Conservation (phyloP, 805 yeast genomes). For the Starmerella roubikii region DNA sequence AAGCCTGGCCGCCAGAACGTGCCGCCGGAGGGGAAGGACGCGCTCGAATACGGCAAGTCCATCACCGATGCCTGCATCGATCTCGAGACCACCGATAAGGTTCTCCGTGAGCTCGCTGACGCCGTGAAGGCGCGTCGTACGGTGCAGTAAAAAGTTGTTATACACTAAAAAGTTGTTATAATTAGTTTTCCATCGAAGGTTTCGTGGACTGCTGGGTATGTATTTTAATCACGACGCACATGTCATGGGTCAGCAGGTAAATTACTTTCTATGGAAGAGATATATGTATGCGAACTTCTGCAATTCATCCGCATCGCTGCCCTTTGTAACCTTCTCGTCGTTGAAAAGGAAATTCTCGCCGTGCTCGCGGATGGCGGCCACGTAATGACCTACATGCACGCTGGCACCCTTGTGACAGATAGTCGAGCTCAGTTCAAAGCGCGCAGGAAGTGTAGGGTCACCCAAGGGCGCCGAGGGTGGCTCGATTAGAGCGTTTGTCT, state of each 20-base stretch:
- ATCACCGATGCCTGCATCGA: conserved; percentile 97
- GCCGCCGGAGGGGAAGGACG: conserved; percentile 44
- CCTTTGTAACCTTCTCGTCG: conserved; percentile 70
- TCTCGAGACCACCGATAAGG: conserved; percentile 71
- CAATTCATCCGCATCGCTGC: conserved; percentile 33
- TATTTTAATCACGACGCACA: too few species aligned
- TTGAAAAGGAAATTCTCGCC: conserved; percentile 64
- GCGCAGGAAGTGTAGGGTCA: conserved; percentile 22
- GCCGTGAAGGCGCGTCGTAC: conserved; percentile 71
- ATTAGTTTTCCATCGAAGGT: too few species aligned
- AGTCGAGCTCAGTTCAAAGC: conserved; percentile 45
- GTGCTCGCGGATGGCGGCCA: conserved; percentile 48
- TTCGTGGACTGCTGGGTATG: too few species aligned
- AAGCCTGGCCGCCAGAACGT: conserved; percentile 89
- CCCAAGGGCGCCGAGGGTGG: conserved; percentile 1
- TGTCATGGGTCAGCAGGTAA: too few species aligned
- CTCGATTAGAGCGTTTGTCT: not conserved
- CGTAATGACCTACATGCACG: conserved; percentile 87
- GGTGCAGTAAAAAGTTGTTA: not conserved
- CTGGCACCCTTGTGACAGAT: conserved; percentile 84
- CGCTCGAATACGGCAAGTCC: conserved; percentile 79
- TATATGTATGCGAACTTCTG: conserved; percentile 38
- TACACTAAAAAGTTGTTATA: too few species aligned
- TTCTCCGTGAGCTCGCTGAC: conserved; percentile 54
- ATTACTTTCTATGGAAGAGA: conserved; percentile 20